These are phyloP conservation scores for Lumnitzera racemosa DNA, from an alignment of 345 rosid species.

Conservation along the genomic window DNA sequence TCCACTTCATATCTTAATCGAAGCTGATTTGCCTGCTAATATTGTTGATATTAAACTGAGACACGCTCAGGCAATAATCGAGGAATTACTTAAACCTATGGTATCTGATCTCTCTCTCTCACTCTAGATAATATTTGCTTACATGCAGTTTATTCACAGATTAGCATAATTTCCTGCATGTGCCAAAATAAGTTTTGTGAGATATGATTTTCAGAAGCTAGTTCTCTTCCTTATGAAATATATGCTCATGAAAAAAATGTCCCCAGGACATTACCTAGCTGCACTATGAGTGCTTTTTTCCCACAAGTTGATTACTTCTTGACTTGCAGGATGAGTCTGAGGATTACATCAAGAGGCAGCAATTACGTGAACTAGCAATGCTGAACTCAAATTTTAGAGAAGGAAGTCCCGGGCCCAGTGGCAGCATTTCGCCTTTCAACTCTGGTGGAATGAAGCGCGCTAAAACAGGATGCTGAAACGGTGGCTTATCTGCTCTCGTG, in stretches of 20 bases:
- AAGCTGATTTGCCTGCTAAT: slow-evolving; percentile 43
- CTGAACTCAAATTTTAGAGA: slow-evolving; percentile 86
- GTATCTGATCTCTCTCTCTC: slow-evolving; percentile 26
- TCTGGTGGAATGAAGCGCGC: slow-evolving; percentile 95
- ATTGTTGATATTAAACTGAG: slow-evolving; percentile 36
- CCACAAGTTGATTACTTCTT: not conserved
- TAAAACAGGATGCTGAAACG: slow-evolving; percentile 68
- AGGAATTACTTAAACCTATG: slow-evolving; percentile 77
- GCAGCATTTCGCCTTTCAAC: slow-evolving; percentile 92
- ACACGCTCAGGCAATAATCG: slow-evolving; percentile 39
- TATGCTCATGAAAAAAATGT: no score
- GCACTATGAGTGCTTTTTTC: not conserved
- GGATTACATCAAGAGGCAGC: slow-evolving; percentile 93
- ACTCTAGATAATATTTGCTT: not conserved
- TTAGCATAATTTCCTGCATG: no score
- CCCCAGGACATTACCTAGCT: not conserved
- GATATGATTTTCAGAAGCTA: no score
- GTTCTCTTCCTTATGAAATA: no score
- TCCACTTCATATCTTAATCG: slow-evolving; percentile 42
- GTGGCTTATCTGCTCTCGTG: slow-evolving; percentile 16
- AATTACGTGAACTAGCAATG: slow-evolving; percentile 83
- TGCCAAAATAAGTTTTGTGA: no score
- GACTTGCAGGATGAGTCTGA: slow-evolving; percentile 82
- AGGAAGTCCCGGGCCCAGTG: slow-evolving; percentile 95
- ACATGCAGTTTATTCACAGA: no score